Conservation (phyloP, 306 rosid genomes). For the Boehmeria nivea region DNA sequence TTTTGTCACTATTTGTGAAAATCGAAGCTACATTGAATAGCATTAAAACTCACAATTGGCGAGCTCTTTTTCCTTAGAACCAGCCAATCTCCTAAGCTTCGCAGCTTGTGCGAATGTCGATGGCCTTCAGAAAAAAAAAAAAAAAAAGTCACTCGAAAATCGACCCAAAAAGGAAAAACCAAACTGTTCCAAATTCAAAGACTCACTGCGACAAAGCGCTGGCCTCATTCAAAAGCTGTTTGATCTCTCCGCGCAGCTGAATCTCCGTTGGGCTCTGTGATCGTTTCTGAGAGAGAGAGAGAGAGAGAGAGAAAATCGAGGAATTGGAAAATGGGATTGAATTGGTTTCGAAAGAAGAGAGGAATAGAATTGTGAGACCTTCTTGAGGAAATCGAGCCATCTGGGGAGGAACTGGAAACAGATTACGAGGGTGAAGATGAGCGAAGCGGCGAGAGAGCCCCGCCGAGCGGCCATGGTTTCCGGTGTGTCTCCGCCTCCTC, state of each 20-base stretch:
- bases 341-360: background rate
- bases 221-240: slow-evolving; percentile 68
- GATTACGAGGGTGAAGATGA: slow-evolving; percentile 44
- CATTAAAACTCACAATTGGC: slow-evolving; percentile 47
- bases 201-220: slow-evolving; percentile 77
- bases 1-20: too few species aligned
- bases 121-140: slow-evolving; percentile 40
- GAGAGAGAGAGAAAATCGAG: background rate
- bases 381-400: slow-evolving; percentile 50
- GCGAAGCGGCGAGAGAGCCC: slow-evolving; percentile 57
- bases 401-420: slow-evolving; percentile 49
- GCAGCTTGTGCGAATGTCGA: slow-evolving; percentile 92
- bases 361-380: slow-evolving; percentile 27
- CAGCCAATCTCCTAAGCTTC: slow-evolving; percentile 69
- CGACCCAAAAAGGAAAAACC: background rate
- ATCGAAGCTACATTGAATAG: slow-evolving; percentile 14
- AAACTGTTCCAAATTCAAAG: background rate
- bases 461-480: slow-evolving; percentile 32
- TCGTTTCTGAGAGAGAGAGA: slow-evolving; percentile 37
- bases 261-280: slow-evolving; percentile 32
- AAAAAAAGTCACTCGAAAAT: background rate
- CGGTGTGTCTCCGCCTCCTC: too few species aligned
- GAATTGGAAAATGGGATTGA: background rate
- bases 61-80: slow-evolving; percentile 84
- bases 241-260: slow-evolving; percentile 58